These are phyloP conservation scores for Fusarium kyushuense DNA, from an alignment of 2,329 filamentous ascomycete genomes.

Conservation along the genomic window DNA sequence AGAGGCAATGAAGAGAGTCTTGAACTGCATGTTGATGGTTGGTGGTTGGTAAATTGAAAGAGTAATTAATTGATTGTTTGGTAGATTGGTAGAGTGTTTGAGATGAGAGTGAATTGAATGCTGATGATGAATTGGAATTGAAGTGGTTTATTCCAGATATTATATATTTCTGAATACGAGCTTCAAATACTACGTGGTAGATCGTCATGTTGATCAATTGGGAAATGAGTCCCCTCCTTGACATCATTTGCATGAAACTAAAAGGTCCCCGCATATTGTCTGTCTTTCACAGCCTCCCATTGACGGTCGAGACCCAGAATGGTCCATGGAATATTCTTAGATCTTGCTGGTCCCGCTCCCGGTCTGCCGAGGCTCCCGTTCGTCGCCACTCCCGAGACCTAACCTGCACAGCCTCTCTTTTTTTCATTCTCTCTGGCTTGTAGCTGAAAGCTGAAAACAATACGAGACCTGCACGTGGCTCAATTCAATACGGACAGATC, in stretches of 20 bases:
- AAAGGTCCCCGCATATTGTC: background rate
- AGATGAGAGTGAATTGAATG: background rate
- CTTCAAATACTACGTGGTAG: too few species aligned
- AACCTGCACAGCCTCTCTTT: background rate
- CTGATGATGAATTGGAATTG: background rate
- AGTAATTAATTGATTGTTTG: background rate
- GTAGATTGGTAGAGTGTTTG: background rate
- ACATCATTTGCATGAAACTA: conserved; percentile 33
- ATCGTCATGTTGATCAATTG: conserved; percentile 33
- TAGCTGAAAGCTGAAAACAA: background rate
- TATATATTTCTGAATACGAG: conserved; percentile 28
- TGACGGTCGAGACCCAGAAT: background rate
- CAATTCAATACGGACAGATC: background rate
- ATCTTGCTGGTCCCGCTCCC: background rate
- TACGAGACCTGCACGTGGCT: background rate
- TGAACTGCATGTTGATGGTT: conserved; percentile 43
- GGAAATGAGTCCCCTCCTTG: conserved; percentile 27
- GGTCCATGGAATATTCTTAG: background rate
- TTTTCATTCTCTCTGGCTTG: background rate
- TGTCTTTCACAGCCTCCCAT: background rate
- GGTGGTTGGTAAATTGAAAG: background rate
- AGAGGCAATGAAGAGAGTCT: conserved; percentile 40
- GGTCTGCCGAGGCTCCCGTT: background rate
- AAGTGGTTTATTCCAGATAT: background rate
- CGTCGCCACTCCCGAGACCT: background rate